phyloP scores from a whole-genome alignment of 2,329 filamentous ascomycete species.

The Colletotrichum sansevieriae region DNA sequence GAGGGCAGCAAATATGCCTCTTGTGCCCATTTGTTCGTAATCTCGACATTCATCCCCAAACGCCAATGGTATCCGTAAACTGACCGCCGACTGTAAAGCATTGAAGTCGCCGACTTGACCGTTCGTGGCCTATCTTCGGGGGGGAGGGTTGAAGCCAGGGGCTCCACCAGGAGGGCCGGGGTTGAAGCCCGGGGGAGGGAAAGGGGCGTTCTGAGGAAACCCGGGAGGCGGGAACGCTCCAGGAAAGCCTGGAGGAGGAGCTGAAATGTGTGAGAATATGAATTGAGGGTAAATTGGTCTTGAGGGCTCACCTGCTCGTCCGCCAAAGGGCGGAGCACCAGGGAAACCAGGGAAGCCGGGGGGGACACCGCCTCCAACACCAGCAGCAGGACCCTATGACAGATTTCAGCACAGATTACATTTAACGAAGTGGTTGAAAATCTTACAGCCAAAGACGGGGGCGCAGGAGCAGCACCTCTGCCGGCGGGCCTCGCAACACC shows the following conservation, averaged over 20 bases:
- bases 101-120: slow-evolving; percentile 40
- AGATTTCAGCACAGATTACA: neutral
- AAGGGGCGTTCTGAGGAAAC: slow-evolving; percentile 55
- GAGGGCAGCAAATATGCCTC: slow-evolving; percentile 27
- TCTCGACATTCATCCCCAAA: slow-evolving; percentile 48
- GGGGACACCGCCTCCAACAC: slow-evolving; percentile 80
- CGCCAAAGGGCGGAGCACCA: slow-evolving; percentile 63
- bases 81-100: slow-evolving; percentile 42
- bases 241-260: slow-evolving; percentile 64
- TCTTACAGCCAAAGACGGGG: slow-evolving; percentile 83
- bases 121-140: slow-evolving; percentile 63
- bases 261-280: slow-evolving; percentile 53
- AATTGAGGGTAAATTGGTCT: slow-evolving; percentile 19
- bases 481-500: slow-evolving; percentile 93
- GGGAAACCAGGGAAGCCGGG: slow-evolving; percentile 68
- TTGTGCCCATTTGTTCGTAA: slow-evolving; percentile 32
- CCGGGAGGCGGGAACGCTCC: slow-evolving; percentile 62
- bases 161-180: slow-evolving; percentile 63
- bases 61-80: slow-evolving; percentile 48
- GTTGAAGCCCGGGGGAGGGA: slow-evolving; percentile 66
- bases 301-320: slow-evolving; percentile 66
- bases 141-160: slow-evolving; percentile 82
- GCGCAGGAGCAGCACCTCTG: slow-evolving; percentile 73
- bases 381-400: slow-evolving; percentile 80
- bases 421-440: neutral